These are phyloP conservation scores for Austroboletus festivus DNA, from an alignment of 768 basidiomycete genomes.

Conservation along the genomic window DNA sequence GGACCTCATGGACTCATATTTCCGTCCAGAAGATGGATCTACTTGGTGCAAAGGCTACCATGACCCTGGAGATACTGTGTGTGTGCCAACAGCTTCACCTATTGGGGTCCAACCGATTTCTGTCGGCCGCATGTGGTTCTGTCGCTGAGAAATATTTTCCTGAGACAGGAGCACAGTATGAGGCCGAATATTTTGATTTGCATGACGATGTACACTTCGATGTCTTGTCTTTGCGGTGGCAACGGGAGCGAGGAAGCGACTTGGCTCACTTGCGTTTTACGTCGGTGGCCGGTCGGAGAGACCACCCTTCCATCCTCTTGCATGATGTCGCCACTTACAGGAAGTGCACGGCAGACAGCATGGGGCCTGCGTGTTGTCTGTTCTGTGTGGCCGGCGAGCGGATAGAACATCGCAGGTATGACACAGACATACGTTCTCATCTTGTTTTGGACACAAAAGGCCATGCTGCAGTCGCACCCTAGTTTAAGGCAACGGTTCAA, in stretches of 20 bases:
- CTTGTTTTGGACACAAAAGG: neutral
- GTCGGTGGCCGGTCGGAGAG: slow-evolving; percentile 11
- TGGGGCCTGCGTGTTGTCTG: too few species aligned
- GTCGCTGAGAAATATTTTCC: slow-evolving; percentile 2
- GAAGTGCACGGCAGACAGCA: too few species aligned
- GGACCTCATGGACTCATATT: slow-evolving; percentile 9
- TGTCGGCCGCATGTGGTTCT: neutral
- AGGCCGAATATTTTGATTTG: slow-evolving; percentile 8
- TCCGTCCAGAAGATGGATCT: slow-evolving; percentile 17
- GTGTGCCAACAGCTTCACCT: slow-evolving; percentile 2
- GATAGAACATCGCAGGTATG: too few species aligned
- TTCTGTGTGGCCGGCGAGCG: too few species aligned
- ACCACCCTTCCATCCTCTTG: neutral
- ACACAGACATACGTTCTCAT: neutral
- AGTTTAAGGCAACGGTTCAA: neutral
- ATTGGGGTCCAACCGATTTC: too few species aligned
- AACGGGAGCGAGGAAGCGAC: slow-evolving; percentile 23
- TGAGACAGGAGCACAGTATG: slow-evolving; percentile 8
- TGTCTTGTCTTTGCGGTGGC: slow-evolving; percentile 22
- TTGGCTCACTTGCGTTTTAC: neutral
- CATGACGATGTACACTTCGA: slow-evolving; percentile 6
- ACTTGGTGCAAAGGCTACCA: too few species aligned
- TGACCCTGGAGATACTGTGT: too few species aligned
- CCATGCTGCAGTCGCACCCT: neutral
- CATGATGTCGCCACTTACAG: too few species aligned